phyloP scores from a whole-genome alignment of 192 early-diverging fungal species.

The Gamsiella multidivaricata region DNA sequence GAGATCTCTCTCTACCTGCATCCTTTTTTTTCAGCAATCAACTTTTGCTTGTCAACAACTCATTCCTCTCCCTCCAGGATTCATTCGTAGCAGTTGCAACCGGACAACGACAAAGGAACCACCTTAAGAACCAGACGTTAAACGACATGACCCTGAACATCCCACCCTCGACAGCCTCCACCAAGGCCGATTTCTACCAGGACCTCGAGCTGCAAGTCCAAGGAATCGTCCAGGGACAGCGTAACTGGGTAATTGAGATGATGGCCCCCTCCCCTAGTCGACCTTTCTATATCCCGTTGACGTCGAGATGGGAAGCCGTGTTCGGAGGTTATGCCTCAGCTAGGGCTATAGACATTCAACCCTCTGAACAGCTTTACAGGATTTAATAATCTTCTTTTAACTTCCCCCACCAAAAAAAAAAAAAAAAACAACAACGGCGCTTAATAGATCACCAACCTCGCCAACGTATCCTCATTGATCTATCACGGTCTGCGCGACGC shows the following conservation, averaged over 20 bases:
- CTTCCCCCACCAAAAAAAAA: background rate
- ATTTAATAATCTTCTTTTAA: no score
- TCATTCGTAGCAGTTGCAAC: no score
- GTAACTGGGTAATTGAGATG: constrained; percentile 62
- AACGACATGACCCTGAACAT: constrained; percentile 37
- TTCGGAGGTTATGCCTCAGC: no score
- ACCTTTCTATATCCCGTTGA: background rate
- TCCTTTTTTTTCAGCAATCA: no score
- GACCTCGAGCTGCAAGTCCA: constrained; percentile 68
- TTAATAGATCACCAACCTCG: constrained; percentile 76
- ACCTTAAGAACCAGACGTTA: background rate
- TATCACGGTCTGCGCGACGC: constrained; percentile 81
- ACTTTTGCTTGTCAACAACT: background rate
- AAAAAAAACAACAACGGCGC: no score
- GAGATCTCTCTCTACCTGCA: no score
- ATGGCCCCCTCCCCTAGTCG: background rate
- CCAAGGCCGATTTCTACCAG: constrained; percentile 79
- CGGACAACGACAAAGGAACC: no score
- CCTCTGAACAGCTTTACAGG: no score
- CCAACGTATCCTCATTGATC: constrained; percentile 83
- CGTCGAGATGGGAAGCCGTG: no score
- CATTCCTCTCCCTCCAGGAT: background rate
- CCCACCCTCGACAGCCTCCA: constrained; percentile 23
- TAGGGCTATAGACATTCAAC: no score
- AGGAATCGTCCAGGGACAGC: constrained; percentile 75